Conservation (phyloP, 371 early-diverging fungal genomes). For the Phascolomyces articulosus region DNA sequence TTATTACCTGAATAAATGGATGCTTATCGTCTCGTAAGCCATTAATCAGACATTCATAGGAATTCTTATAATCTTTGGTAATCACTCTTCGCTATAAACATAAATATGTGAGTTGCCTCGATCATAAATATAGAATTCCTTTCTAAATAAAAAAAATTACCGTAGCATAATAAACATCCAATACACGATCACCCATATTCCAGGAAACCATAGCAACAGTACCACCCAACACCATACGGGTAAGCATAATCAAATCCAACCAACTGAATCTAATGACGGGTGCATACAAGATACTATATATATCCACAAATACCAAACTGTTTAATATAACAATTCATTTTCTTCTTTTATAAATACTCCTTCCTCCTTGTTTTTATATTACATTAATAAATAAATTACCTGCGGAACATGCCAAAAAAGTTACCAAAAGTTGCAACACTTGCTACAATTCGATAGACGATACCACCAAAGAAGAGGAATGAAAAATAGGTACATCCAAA, state of each 20-base stretch:
- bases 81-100: conserved; percentile 31
- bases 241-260: conserved; percentile 40
- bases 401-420: background rate
- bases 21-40: conserved; percentile 31
- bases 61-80: conserved; percentile 26
- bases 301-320: too few species aligned
- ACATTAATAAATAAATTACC: conserved; percentile 4
- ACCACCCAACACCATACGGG: conserved; percentile 45
- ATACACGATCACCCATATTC: conserved; percentile 49
- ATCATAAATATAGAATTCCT: too few species aligned
- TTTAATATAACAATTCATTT: too few species aligned
- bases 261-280: conserved; percentile 50
- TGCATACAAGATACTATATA: conserved; percentile 38
- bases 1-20: conserved; percentile 20
- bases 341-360: too few species aligned
- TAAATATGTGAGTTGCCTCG: background rate
- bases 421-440: background rate
- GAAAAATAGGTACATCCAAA: conserved; percentile 25
- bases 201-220: conserved; percentile 29
- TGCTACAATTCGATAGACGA: conserved; percentile 33
- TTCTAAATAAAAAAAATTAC: conserved; percentile 10
- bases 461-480: conserved; percentile 30
- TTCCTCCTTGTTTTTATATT: conserved; percentile 14
- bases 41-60: conserved; percentile 36
- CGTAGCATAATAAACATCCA: conserved; percentile 38